phyloP scores from a whole-genome alignment of 768 basidiomycete genomes.

The Harrya chromipes region DNA sequence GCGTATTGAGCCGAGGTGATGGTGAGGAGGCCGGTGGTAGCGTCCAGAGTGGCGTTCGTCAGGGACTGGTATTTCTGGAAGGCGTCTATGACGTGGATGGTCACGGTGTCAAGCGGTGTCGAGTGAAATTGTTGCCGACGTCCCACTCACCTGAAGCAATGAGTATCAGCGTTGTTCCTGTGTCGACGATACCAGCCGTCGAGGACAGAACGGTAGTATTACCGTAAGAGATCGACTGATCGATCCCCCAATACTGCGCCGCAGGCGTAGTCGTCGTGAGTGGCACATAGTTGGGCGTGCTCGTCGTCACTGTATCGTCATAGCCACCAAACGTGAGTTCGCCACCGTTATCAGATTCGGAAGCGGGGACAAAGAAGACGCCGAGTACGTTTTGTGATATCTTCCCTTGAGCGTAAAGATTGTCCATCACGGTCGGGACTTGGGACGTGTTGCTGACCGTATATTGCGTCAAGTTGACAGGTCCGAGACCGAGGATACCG shows the following conservation, averaged over 20 bases:
- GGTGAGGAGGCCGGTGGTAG: conserved; percentile 23
- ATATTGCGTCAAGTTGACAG: conserved; percentile 30
- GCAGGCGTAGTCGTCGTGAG: conserved; percentile 24
- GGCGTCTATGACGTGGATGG: conserved; percentile 21
- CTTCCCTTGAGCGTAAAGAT: conserved; percentile 28
- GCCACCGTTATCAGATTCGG: conserved; percentile 19
- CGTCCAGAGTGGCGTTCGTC: conserved; percentile 26
- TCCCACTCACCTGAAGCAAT: conserved; percentile 18
- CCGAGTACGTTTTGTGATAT: conserved; percentile 30
- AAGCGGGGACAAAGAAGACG: conserved; percentile 31
- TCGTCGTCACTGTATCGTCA: conserved; percentile 13
- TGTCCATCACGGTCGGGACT: conserved; percentile 36
- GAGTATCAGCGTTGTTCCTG: conserved; percentile 29
- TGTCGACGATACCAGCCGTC: conserved; percentile 34
- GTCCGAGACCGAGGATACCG: conserved; percentile 39
- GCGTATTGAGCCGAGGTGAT: conserved; percentile 22
- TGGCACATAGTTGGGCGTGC: conserved; percentile 19
- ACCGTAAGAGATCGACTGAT: conserved; percentile 31
- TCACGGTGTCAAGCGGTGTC: not conserved
- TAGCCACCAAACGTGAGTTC: conserved; percentile 29
- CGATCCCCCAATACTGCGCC: conserved; percentile 29
- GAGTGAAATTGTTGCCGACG: no score
- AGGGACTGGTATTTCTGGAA: conserved; percentile 16
- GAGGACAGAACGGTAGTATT: conserved; percentile 15
- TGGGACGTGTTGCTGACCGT: conserved; percentile 9